Evolutionary conservation across 2,329 filamentous ascomycete species (phyloP), one percentile per base, ranked within the genome.

Genomic region (Aureobasidium sp.): DNA sequence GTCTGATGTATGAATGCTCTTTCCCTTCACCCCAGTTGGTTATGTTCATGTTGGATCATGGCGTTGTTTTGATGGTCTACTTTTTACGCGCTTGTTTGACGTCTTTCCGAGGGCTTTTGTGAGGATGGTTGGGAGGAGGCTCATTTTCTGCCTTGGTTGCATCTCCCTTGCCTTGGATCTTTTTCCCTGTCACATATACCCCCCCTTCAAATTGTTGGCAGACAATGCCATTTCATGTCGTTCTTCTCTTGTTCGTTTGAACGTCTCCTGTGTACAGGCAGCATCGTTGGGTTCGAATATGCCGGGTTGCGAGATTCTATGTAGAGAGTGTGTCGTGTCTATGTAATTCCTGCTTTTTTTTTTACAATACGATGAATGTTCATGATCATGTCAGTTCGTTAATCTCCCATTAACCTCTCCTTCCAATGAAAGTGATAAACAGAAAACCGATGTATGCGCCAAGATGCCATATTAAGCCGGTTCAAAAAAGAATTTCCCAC

Each of bases 151-250:
- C 15, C 36, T n/a, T 12, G 29, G 15, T 25, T 29, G 25, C 8
- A 11, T 4, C 6, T 27, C 3, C 25, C 36, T 55, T n/a, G 44
- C 14, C 27, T 55, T 41, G 37, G 25, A 55, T 55, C 51, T 42
- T n/a, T 22, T 42, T 25, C 37, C 22, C 51, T 42, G 51, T 55
- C 36, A n/a, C 51, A 55, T 55, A 55, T 55, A 55, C 51, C 51
- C 49, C 48, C 31, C 36, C 25, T 53, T 42, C 25, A 42, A 55
- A 31, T 42, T 31, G 51, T 55, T 55, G 51, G 51, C 51, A 22
- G 36, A 55, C 22, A 41, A 52, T 31, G 37, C 37, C 51, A 41
- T 55, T 55, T 52, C 49, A 39, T 52, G 49, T 39, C 22, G 20
- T 31, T 29, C 8, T 55, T 29, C 5, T 41, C 14, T 31, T 17